Evolutionary conservation across 768 basidiomycete species (phyloP).

Genomic region (Sarcodon aspratus): DNA sequence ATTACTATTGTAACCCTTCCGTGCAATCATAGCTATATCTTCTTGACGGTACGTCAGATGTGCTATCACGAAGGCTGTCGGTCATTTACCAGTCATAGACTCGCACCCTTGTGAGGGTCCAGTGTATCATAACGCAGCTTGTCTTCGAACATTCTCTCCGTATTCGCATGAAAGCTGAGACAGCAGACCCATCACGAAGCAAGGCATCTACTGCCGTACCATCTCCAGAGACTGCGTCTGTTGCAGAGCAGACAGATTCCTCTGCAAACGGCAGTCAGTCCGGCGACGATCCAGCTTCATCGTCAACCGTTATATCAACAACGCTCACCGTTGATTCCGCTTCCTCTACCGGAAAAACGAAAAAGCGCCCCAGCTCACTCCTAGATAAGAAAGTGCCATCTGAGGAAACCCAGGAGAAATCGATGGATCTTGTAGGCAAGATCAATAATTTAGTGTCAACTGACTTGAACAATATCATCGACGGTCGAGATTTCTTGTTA

Average conservation of each 20-base stretch:
- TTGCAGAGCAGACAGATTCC: conserved; percentile 6
- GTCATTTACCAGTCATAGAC: conserved; percentile 11
- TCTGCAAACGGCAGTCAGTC: conserved; percentile 6
- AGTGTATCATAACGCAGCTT: conserved; percentile 39
- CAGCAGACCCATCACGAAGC: conserved; percentile 6
- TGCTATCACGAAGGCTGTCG: neutral
- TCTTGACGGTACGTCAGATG: conserved; percentile 14
- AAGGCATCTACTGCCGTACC: conserved; percentile 13
- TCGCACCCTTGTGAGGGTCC: conserved; percentile 24
- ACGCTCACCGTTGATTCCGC: conserved; percentile 3
- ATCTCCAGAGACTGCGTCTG: conserved; percentile 15
- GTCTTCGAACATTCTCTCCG: conserved; percentile 46
- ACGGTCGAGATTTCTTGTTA: conserved; percentile 15
- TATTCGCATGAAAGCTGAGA: conserved; percentile 36
- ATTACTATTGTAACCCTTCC: neutral
- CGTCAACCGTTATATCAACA: conserved; percentile 1
- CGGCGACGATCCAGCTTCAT: conserved; percentile 3
- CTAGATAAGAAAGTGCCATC: neutral
- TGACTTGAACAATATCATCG: conserved; percentile 28
- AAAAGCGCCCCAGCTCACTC: neutral
- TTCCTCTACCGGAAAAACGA: conserved; percentile 1
- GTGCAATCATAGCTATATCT: conserved; percentile 25
- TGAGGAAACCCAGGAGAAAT: conserved; percentile 9
- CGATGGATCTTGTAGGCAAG: conserved; percentile 51
- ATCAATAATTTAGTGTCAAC: conserved; percentile 70